These are phyloP conservation scores for Tribonema minus DNA, from an alignment of 108 stramenopile species.

Conservation along the genomic window DNA sequence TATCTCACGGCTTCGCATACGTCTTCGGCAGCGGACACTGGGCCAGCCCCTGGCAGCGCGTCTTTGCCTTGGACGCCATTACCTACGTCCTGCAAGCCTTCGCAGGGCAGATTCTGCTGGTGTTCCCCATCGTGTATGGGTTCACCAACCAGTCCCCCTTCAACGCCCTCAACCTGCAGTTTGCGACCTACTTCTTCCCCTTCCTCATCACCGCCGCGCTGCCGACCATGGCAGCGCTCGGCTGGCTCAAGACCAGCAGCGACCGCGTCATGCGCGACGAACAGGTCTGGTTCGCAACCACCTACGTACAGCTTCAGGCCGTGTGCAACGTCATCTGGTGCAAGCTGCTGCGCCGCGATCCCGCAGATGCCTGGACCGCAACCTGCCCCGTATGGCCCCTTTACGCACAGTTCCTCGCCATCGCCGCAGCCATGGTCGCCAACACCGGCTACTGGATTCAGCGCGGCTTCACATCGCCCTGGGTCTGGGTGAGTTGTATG, in stretches of 20 bases:
- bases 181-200: slow-evolving; percentile 36
- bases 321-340: slow-evolving; percentile 9
- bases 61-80: slow-evolving; percentile 34
- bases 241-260: slow-evolving; percentile 28
- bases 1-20: slow-evolving; percentile 18
- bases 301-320: slow-evolving; percentile 33
- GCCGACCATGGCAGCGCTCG: slow-evolving; percentile 17
- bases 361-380: slow-evolving; percentile 30
- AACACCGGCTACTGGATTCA: slow-evolving; percentile 1
- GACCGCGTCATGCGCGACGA: slow-evolving; percentile 35
- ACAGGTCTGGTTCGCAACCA: slow-evolving; percentile 40
- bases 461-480: slow-evolving; percentile 5
- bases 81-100: slow-evolving; percentile 41
- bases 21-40: slow-evolving; percentile 3
- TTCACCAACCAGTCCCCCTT: slow-evolving; percentile 33
- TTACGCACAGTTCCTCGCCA: slow-evolving; percentile 4
- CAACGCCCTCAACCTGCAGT: slow-evolving; percentile 7
- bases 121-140: slow-evolving; percentile 25
- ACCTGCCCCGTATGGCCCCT: slow-evolving; percentile 41
- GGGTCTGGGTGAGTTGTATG: slow-evolving; percentile 35
- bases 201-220: slow-evolving; percentile 35
- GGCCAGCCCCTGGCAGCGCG: slow-evolving; percentile 11
- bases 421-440: background rate
- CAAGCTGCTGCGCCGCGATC: slow-evolving; percentile 2
- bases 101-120: slow-evolving; percentile 21